Evolutionary conservation across 2,329 filamentous ascomycete genomes (phyloP).

Genomic region (Tolypocladium sp.): DNA sequence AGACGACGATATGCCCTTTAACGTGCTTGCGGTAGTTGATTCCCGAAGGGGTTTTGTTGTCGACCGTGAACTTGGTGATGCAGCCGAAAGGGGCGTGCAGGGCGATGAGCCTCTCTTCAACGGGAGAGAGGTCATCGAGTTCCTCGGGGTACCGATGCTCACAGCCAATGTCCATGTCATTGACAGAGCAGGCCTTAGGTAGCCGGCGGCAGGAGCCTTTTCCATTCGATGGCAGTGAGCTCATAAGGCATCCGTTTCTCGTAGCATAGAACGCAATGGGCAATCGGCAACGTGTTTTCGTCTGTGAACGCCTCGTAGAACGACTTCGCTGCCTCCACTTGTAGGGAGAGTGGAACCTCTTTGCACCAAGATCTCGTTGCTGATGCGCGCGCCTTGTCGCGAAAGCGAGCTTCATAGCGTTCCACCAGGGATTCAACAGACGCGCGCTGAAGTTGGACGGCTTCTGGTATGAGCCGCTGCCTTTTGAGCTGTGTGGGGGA

Average conservation of each 20-base stretch:
- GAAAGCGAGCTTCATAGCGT: no score
- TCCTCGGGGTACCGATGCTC: no score
- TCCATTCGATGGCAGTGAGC: slow-evolving; percentile 2
- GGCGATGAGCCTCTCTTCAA: slow-evolving; percentile 4
- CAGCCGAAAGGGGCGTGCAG: slow-evolving; percentile 4
- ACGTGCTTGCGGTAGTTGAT: slow-evolving; percentile 5
- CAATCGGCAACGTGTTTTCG: slow-evolving; percentile 4
- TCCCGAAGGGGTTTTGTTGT: slow-evolving; percentile 3
- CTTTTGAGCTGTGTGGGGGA: no score
- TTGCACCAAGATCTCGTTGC: no score
- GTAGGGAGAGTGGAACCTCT: no score
- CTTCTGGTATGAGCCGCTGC: no score
- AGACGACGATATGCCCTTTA: slow-evolving; percentile 4
- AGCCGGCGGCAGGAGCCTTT: neutral
- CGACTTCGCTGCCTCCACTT: slow-evolving; percentile 1
- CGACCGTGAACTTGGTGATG: slow-evolving; percentile 4
- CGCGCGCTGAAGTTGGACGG: no score
- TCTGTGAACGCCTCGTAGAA: neutral
- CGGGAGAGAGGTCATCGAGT: slow-evolving; percentile 1
- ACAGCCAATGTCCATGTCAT: no score
- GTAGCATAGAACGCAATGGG: slow-evolving; percentile 5
- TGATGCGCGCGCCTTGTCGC: no score
- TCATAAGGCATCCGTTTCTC: slow-evolving; percentile 1
- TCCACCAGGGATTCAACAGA: no score
- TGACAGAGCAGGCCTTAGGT: no score